A percentile compares a stretch with the other conserved stretches of the same genome.
Evolutionary conservation across 345 rosid species (phyloP).

Genomic region (Ceriops decandra): DNA sequence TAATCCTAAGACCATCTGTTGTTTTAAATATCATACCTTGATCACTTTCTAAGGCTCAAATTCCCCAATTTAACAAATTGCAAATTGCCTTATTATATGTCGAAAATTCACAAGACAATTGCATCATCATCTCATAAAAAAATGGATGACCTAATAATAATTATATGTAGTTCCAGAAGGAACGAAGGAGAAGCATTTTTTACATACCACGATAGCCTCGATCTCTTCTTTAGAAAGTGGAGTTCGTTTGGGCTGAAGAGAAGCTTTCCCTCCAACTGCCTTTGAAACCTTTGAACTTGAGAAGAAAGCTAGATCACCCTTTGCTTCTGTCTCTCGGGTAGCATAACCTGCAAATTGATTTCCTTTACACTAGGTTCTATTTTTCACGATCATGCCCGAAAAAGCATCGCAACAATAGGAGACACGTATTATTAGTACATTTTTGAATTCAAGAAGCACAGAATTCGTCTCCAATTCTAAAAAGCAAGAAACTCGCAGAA

Average conservation of each 20-base stretch:
- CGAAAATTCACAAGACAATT: background rate
- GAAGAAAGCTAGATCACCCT: slow-evolving; percentile 50
- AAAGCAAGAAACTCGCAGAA: too few relatives aligned
- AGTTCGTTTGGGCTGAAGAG: slow-evolving; percentile 78
- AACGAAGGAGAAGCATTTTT: background rate
- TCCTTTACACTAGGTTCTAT: background rate
- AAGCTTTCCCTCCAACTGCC: slow-evolving; percentile 74
- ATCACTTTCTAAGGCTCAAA: background rate
- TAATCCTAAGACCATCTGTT: background rate
- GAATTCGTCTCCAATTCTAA: too few relatives aligned
- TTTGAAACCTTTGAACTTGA: slow-evolving; percentile 41
- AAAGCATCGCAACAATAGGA: too few relatives aligned
- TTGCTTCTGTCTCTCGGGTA: slow-evolving; percentile 33
- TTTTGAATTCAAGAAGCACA: too few relatives aligned
- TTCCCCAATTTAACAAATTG: background rate
- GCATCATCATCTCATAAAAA: background rate
- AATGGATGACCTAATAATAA: background rate
- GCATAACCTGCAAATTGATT: slow-evolving; percentile 36
- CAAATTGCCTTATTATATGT: background rate
- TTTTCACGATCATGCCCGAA: too few relatives aligned
- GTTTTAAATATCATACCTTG: background rate
- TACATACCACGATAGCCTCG: slow-evolving; percentile 72
- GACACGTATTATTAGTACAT: too few relatives aligned
- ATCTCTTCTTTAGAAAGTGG: slow-evolving; percentile 81
- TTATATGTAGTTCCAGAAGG: background rate